Base-by-base conservation (phyloP, 2,329 filamentous ascomycete genomes). In the Aspergillus sp. region DNA sequence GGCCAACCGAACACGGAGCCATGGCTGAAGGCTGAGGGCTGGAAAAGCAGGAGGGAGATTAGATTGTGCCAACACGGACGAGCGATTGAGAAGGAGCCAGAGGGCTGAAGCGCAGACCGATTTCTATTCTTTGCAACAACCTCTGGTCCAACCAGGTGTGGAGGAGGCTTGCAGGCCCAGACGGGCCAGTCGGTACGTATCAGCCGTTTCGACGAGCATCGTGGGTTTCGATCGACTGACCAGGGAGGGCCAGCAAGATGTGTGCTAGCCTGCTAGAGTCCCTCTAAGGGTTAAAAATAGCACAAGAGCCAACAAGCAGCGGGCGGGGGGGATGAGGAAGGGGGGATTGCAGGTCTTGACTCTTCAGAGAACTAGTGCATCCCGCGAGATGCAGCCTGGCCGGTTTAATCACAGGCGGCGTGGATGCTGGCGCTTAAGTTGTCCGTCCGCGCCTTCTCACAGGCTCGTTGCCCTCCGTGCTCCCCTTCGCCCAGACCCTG, bases 331-430 rank as follows among this genome's bases (percentile, higher is more conserved):
- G 58, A 69, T 53, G 38, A 38, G 51, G 39, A 32, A 50, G 25
- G 47, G 47, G 5, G 5, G 25, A 28, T 5, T 50, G 47, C 32
- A 32, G 45, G 13, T 54, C 15, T n/a, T 15, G 53, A 45, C 52
- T 63, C 62, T 67, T 67, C 67, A 66, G 65, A 63, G 61, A 62
- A 57, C 47, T 54, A 53, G 43, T 28, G 48, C 41, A 41, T 52
- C 32, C 19, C 55, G 17, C 57, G 23, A 67, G 64, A 68, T 74
- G 72, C 72, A 72, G 61, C 63, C 67, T 62, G 45, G 52, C 55
- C 54, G 36, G 61, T 67, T 69, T 70, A 68, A 72, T 75, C 72
- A 75, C 72, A 72, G 65, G 50, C 68, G 67, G 66, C 63, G 68
- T 68, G 48, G 32, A 55, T 64, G 61, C 66, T 62, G 69, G 72